phyloP scores from a whole-genome alignment of 805 yeast genomes.

The Helenozyma baotianmanensis region DNA sequence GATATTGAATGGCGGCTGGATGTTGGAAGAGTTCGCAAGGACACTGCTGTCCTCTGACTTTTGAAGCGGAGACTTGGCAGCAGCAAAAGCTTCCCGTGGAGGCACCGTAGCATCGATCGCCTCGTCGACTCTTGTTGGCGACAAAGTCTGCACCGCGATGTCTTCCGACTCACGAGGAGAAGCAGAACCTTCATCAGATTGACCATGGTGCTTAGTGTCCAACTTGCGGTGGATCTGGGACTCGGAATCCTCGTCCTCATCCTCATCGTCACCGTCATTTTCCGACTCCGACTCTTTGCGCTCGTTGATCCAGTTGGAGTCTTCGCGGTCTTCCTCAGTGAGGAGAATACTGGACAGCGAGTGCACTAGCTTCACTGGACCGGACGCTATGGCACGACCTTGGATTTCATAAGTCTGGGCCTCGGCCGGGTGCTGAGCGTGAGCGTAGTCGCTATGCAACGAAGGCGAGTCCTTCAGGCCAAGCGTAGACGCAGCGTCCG shows the following conservation, averaged over 20 bases:
- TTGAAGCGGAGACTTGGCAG: neutral
- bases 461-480: too few relatives aligned
- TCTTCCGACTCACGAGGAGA: too few relatives aligned
- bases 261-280: neutral
- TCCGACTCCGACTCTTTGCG: neutral
- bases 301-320: neutral
- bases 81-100: conserved; percentile 2
- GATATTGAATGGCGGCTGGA: conserved; percentile 27
- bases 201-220: conserved; percentile 4
- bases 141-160: neutral
- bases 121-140: conserved; percentile 12
- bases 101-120: conserved; percentile 17
- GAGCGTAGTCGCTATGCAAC: too few relatives aligned
- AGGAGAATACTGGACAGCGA: neutral
- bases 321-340: too few relatives aligned
- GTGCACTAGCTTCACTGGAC: conserved; percentile 8
- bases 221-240: too few relatives aligned
- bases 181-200: too few relatives aligned
- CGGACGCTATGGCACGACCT: conserved; percentile 6
- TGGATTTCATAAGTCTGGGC: conserved; percentile 6
- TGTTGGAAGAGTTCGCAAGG: conserved; percentile 42
- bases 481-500: too few relatives aligned
- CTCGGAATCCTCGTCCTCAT: neutral
- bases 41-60: conserved; percentile 25
- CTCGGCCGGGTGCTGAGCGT: conserved; percentile 2